Evolutionary conservation across 2,329 filamentous ascomycete species (phyloP), one percentile per base, ranked within the genome.

Genomic region (Pseudogymnoascus sp.): DNA sequence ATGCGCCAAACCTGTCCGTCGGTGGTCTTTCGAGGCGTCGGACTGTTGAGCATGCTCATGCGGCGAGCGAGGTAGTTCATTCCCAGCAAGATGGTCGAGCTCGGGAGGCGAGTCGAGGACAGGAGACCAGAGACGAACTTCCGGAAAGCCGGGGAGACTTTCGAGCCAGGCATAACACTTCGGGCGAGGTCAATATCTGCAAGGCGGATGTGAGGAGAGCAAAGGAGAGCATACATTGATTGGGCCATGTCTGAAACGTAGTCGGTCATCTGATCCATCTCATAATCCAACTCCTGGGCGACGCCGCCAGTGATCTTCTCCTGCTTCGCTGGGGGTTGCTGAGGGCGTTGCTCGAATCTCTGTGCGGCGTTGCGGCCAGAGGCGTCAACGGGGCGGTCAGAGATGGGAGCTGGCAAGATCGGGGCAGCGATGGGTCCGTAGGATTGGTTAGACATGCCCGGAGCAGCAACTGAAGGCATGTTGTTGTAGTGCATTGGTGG

Each of bases 261-360:
- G 73, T 89, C 87, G 66, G 86, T 85, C 86, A 90, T 90, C 74
- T 86, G 81, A 69, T 89, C 86, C 82, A 91, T 89, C 71, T 90
- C 87, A 75, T 91, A 91, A 75, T 91, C 88, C 68, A 91, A 78
- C 73, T 89, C 85, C 66, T 86, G 86, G 65, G 87, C 87, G 54
- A 91, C 88, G 69, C 87, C 87, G 71, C 87, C 87, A 62, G 59
- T 54, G 26, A 54, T 37, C 40, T 65, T 62, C 29, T 64, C 62
- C 42, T 65, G 63, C 29, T 70, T 69, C 61, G 74, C 74, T 64
- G 76, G 75, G 60, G 74, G 75, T 67, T 77, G 75, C 68, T 77
- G 74, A 45, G 51, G 34, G 34, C 60, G 63, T 31, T 37, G 60
- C 18, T 62, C 60, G 21, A 40, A 76, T 74, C 65, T 72, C 71